Conservation (phyloP, 2,329 filamentous ascomycete species). For the Ceratocystis cacaofunesta region DNA sequence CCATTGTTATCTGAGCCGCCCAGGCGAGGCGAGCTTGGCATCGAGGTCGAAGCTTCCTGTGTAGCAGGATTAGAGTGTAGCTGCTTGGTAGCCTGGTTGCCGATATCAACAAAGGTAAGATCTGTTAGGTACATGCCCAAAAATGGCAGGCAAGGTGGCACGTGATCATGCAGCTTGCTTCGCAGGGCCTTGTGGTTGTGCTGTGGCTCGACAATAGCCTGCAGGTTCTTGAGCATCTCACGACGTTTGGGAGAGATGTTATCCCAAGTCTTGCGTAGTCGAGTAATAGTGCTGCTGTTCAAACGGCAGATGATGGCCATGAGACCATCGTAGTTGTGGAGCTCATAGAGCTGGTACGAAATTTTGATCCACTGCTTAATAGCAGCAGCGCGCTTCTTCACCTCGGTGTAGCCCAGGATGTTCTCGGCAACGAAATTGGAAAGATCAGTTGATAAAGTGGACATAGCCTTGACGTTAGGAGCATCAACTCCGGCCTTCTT, state of each 20-base stretch:
- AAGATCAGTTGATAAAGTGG: slow-evolving; percentile 76
- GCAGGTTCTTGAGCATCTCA: slow-evolving; percentile 60
- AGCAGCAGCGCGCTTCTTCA: slow-evolving; percentile 74
- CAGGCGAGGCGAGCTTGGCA: slow-evolving; percentile 32
- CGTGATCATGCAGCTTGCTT: slow-evolving; percentile 65
- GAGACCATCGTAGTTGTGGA: slow-evolving; percentile 90
- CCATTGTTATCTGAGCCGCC: slow-evolving; percentile 26
- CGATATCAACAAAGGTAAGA: slow-evolving; percentile 87
- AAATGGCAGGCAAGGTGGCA: slow-evolving; percentile 87
- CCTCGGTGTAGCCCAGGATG: slow-evolving; percentile 74
- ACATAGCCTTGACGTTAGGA: slow-evolving; percentile 88
- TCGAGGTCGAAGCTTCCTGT: slow-evolving; percentile 38
- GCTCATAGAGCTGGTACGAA: slow-evolving; percentile 66
- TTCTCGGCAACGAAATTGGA: slow-evolving; percentile 88
- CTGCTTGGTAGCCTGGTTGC: slow-evolving; percentile 73
- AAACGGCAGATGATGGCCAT: slow-evolving; percentile 95
- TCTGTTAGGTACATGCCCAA: slow-evolving; percentile 94
- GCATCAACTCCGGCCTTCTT: slow-evolving; percentile 69
- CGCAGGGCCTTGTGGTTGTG: slow-evolving; percentile 85
- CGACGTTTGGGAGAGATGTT: slow-evolving; percentile 71
- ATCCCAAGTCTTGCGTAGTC: slow-evolving; percentile 87
- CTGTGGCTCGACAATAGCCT: slow-evolving; percentile 73
- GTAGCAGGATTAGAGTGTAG: slow-evolving; percentile 33
- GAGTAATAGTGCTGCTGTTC: slow-evolving; percentile 79
- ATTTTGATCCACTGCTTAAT: slow-evolving; percentile 99